Evolutionary conservation across 108 stramenopile species (phyloP), one percentile per base, ranked within the genome.

Genomic region (Epipyxis sp.): DNA sequence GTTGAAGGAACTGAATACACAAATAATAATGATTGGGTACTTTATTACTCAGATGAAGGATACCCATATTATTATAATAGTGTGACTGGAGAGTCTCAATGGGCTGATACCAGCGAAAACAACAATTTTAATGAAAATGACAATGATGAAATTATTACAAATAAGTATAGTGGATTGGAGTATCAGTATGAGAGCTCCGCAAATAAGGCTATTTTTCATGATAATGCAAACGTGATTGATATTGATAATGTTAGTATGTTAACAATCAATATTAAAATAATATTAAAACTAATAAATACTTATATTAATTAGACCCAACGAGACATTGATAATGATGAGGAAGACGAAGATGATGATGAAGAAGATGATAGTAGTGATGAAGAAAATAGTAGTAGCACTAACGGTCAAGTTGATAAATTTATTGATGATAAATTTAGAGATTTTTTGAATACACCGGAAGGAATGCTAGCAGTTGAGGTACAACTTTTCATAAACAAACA

Each of bases 11-110:
- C n/a, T n/a, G n/a, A n/a, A n/a, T n/a, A n/a, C n/a, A n/a, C n/a
- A n/a, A n/a, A n/a, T n/a, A n/a, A n/a, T n/a, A n/a, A n/a, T n/a
- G 71, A 42, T 34, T 74, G 71, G 71, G 6, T 6, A 20, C 35
- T 74, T 6, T 74, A 74, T 57, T 74, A 74, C 35, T 74, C 71
- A 46, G 27, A 39, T 29, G 71, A 74, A 42, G 71, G 71, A 29
- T 74, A 74, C 43, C 71, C 71, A 13, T 74, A 74, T 32, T 74
- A 74, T 32, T 74, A 34, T 37, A 74, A 74, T 74, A 42, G 43
- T 3, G 20, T 54, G 20, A 74, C 71, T 43, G 71, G 71, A 39
- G 71, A 34, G 32, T 74, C 71, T 34, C n/a, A 74, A 57, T 74
- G 71, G 71, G 71, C 71, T 37, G 65, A 67, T 20, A 42, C 20